Evolutionary conservation across 208 protist species (phyloP).

Genomic region (Wallacemonas sp.): DNA sequence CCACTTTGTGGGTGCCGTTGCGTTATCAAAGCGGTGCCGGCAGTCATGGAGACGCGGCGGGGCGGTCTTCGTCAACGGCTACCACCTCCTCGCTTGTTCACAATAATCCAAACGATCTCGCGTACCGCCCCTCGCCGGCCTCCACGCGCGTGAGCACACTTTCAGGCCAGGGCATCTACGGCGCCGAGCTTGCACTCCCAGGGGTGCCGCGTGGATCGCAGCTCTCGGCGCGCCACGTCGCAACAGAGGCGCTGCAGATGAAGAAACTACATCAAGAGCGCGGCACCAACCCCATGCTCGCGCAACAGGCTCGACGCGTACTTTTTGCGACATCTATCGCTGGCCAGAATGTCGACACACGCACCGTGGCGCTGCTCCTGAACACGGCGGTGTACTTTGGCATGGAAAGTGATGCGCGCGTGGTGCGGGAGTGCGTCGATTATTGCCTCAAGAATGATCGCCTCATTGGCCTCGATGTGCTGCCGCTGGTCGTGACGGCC

Average conservation of each 20-base stretch:
- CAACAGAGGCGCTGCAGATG: conserved; percentile 89
- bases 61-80: conserved; percentile 3
- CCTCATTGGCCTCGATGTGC: conserved; percentile 82
- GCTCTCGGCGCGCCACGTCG: conserved; percentile 84
- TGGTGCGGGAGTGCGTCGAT: conserved; percentile 92
- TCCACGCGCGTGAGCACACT: conserved; percentile 17
- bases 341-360: conserved; percentile 84
- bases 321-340: conserved; percentile 88
- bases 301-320: conserved; percentile 88
- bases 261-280: conserved; percentile 92
- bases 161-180: conserved; percentile 34
- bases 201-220: conserved; percentile 72
- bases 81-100: neutral
- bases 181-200: conserved; percentile 68
- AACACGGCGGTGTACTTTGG: conserved; percentile 94
- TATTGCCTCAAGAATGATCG: conserved; percentile 91
- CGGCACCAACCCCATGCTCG: conserved; percentile 87
- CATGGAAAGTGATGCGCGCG: conserved; percentile 88
- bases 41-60: too few species aligned
- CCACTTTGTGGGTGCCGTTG: too few species aligned
- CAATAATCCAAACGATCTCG: neutral
- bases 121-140: neutral
- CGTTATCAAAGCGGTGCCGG: too few species aligned
- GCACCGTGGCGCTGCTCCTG: conserved; percentile 82
- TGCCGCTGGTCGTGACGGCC: conserved; percentile 87